Evolutionary conservation across 208 protist genomes (phyloP).

Genomic region (Acanthamoeba divionensis): DNA sequence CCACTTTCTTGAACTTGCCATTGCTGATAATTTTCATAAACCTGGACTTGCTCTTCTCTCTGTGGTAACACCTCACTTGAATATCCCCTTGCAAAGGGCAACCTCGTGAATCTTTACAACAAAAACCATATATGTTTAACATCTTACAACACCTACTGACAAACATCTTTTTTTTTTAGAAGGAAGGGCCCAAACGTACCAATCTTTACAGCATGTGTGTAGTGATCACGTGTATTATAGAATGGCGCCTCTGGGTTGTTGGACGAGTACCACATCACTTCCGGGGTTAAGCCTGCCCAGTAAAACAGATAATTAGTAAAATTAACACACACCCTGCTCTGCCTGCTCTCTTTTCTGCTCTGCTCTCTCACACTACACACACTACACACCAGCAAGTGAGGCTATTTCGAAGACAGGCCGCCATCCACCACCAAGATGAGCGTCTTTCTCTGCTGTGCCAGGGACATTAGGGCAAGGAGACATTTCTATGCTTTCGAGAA

Average conservation of each 20-base stretch:
- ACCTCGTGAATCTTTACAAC: no score
- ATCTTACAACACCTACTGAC: no score
- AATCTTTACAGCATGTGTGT: not conserved
- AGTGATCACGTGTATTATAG: not conserved
- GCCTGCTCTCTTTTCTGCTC: no score
- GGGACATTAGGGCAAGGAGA: not conserved
- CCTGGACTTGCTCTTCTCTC: not conserved
- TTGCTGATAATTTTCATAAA: constrained; percentile 8
- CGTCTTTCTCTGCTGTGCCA: not conserved
- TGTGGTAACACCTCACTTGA: not conserved
- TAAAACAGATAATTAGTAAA: not conserved
- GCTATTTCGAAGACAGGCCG: not conserved
- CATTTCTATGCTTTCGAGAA: constrained; percentile 6
- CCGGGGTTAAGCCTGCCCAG: not conserved
- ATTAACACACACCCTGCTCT: not conserved
- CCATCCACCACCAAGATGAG: not conserved
- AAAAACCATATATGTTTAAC: no score
- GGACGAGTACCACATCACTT: not conserved
- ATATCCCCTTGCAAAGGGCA: constrained; percentile 14
- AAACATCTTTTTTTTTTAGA: no score
- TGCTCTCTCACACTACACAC: no score
- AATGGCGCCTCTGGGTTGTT: not conserved
- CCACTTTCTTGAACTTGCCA: constrained; percentile 43
- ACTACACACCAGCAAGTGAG: not conserved
- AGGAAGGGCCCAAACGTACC: no score